These are phyloP conservation scores for Neonectria sp. DNA, from an alignment of 2,329 filamentous ascomycete species.

Conservation along the genomic window DNA sequence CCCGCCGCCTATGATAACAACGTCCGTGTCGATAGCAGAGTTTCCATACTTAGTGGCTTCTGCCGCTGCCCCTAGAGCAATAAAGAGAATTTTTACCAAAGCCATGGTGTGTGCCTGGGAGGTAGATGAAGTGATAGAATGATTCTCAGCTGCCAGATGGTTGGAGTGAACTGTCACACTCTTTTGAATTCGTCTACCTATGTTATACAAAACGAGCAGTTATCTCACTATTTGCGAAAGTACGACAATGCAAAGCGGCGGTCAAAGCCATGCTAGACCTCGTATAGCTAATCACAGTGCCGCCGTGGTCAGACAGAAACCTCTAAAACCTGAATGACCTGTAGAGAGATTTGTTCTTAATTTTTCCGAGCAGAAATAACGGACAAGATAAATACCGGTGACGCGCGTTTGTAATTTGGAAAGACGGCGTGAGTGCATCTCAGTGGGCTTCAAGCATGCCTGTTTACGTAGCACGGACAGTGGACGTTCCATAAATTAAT, in stretches of 20 bases:
- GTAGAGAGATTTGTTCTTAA: background rate
- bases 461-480: background rate
- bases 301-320: background rate
- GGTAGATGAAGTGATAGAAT: background rate
- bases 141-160: background rate
- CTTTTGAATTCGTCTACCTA: background rate
- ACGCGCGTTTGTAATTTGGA: background rate
- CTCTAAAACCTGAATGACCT: background rate
- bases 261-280: background rate
- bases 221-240: background rate
- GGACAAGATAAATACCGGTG: background rate
- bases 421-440: background rate
- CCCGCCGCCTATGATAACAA: background rate
- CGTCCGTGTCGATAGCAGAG: background rate
- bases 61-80: background rate
- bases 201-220: background rate
- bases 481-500: background rate
- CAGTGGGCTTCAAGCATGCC: background rate
- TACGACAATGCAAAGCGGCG: background rate
- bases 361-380: background rate
- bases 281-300: background rate
- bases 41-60: background rate
- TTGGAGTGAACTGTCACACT: background rate
- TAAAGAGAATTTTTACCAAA: background rate
- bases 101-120: background rate